phyloP scores from a whole-genome alignment of 495 filamentous ascomycete genomes.

The Talaromyces borbonicus region DNA sequence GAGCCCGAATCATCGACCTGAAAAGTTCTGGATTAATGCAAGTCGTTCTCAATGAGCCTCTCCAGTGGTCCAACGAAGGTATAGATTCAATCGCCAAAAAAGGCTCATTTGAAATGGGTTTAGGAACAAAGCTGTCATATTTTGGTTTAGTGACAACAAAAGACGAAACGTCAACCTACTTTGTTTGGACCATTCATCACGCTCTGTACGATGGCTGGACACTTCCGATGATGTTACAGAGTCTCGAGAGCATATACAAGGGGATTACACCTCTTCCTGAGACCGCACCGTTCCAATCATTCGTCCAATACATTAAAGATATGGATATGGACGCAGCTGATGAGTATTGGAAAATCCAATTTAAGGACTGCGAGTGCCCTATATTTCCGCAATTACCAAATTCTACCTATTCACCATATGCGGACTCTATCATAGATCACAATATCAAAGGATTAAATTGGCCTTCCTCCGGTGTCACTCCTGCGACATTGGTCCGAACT shows the following conservation, averaged over 20 bases:
- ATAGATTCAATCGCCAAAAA: background rate
- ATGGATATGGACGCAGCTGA: background rate
- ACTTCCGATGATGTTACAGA: conserved; percentile 35
- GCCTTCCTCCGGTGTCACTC: conserved; percentile 11
- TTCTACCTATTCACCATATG: conserved; percentile 21
- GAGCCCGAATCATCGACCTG: conserved; percentile 26
- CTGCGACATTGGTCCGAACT: conserved; percentile 18
- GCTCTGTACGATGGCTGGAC: conserved; percentile 52
- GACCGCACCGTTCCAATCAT: background rate
- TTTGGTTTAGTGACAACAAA: background rate
- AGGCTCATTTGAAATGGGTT: background rate
- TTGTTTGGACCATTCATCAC: conserved; percentile 46
- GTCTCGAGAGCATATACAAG: conserved; percentile 24
- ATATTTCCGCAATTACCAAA: conserved; percentile 41
- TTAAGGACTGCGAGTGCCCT: conserved; percentile 27
- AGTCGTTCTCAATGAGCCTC: conserved; percentile 28
- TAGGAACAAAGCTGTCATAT: background rate
- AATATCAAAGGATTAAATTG: background rate
- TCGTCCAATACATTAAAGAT: background rate
- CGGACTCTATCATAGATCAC: background rate
- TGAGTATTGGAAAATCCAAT: conserved; percentile 22
- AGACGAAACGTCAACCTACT: conserved; percentile 13
- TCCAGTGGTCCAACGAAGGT: conserved; percentile 20
- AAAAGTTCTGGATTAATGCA: conserved; percentile 22
- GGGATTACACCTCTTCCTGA: background rate